Conservation (phyloP, 495 filamentous ascomycete species). For the Pyrenula massariospora region DNA sequence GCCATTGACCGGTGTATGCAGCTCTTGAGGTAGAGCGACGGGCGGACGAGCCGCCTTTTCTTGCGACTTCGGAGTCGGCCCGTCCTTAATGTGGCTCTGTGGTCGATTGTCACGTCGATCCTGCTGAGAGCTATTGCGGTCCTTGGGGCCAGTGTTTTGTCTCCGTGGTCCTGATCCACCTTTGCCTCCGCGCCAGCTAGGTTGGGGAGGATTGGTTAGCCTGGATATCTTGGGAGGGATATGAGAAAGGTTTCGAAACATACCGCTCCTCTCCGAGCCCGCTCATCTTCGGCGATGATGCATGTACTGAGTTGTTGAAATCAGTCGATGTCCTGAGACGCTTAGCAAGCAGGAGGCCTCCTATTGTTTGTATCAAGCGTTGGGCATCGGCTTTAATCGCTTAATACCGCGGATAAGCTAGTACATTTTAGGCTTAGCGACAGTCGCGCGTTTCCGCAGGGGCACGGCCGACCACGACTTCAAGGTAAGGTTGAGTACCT, state of each 20-base stretch:
- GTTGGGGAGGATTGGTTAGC: neutral
- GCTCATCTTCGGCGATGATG: conserved; percentile 17
- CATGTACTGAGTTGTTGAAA: neutral
- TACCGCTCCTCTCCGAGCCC: conserved; percentile 27
- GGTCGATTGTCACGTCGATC: neutral
- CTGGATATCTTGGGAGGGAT: neutral
- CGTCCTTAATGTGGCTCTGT: neutral
- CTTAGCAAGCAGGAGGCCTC: no score
- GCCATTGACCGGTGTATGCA: conserved; percentile 30
- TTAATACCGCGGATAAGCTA: neutral
- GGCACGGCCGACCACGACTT: neutral
- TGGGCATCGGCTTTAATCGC: neutral
- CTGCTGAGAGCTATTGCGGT: neutral
- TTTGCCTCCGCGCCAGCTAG: neutral
- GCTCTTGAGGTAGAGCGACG: conserved; percentile 19
- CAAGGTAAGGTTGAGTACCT: neutral
- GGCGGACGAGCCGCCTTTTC: neutral
- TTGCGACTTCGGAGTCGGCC: neutral
- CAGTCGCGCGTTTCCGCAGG: neutral
- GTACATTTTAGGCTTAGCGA: neutral
- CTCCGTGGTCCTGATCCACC: neutral
- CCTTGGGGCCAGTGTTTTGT: neutral
- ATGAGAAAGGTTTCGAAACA: neutral
- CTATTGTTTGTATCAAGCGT: no score
- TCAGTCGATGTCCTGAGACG: no score